phyloP scores from a whole-genome alignment of 2,329 filamentous ascomycete genomes.

The Fusarium tupiense region DNA sequence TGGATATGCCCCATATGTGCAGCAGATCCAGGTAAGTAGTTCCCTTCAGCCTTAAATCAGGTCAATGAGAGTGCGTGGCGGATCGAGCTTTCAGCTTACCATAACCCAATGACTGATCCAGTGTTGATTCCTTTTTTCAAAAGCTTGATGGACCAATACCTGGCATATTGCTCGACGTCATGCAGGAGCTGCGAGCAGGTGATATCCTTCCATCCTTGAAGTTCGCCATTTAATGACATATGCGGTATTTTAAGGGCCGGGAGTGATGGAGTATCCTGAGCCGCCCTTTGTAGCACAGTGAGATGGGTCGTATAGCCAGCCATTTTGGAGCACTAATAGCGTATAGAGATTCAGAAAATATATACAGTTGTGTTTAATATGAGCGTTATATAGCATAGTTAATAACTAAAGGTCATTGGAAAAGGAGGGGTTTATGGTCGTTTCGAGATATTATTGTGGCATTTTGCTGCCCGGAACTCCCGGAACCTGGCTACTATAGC shows the following conservation, averaged over 20 bases:
- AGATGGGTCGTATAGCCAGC: background rate
- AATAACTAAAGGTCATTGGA: accelerated
- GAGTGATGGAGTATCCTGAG: background rate
- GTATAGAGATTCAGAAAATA: background rate
- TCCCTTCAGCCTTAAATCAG: background rate
- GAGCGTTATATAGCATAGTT: background rate
- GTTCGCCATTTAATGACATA: background rate
- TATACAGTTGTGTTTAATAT: background rate
- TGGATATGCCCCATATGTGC: background rate
- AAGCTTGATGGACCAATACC: background rate
- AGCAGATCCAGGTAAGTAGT: background rate
- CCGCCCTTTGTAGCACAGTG: accelerated
- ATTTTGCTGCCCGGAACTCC: background rate
- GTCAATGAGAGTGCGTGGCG: accelerated
- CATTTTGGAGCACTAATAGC: background rate
- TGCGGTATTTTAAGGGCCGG: background rate
- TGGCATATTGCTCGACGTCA: background rate
- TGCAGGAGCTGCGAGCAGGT: background rate
- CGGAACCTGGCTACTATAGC: accelerated
- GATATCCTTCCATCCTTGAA: background rate
- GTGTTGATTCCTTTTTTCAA: background rate
- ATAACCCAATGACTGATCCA: background rate
- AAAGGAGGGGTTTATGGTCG: background rate
- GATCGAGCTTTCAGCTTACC: background rate
- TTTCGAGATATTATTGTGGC: accelerated